Percentiles rank a stretch among this genome's conserved stretches.
Conservation (phyloP, 176 grass and related monocot genomes). For the Zea mays region DNA sequence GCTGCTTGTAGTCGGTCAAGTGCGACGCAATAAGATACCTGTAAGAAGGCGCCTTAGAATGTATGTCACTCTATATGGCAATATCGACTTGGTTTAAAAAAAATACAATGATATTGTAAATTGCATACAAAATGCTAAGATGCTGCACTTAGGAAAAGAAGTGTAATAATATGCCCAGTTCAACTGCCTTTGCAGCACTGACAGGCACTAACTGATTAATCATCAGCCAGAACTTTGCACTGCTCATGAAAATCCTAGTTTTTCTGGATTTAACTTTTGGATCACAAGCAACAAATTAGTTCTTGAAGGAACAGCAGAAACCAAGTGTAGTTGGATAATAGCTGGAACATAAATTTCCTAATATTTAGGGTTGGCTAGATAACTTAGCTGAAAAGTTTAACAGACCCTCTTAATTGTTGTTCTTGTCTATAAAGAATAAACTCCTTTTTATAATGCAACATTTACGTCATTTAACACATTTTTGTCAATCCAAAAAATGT, state of each 20-base stretch:
- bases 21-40: slow-evolving; percentile 81
- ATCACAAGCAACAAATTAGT: background rate
- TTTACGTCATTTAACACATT: background rate
- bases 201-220: background rate
- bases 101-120: background rate
- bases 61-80: background rate
- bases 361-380: no score
- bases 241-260: background rate
- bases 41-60: slow-evolving; percentile 14
- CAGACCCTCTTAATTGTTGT: background rate
- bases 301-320: background rate
- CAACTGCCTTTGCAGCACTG: background rate
- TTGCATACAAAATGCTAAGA: background rate
- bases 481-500: background rate
- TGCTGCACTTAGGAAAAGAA: background rate
- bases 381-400: background rate
- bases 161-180: background rate
- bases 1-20: slow-evolving; percentile 76
- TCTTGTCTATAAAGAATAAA: background rate
- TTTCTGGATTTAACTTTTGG: background rate
- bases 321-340: background rate
- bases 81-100: background rate
- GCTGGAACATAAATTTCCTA: background rate
- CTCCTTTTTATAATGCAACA: background rate
- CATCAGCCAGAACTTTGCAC: background rate